phyloP scores from a whole-genome alignment of 164 flowering plant species.

The Magnolia sinica region DNA sequence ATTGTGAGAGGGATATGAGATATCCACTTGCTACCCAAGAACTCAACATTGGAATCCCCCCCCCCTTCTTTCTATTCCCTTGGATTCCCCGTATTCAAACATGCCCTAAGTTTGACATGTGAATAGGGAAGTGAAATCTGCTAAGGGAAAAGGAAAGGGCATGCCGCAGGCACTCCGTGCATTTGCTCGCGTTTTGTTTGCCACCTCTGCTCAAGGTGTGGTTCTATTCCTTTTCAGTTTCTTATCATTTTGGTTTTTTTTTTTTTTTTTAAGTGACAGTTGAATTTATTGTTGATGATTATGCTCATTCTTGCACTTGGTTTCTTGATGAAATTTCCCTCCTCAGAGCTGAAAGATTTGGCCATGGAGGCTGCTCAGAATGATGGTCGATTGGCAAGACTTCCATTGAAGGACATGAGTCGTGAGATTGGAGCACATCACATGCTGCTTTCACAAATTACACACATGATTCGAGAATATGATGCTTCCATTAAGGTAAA shows the following conservation, averaged over 20 bases:
- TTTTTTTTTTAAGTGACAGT: background rate
- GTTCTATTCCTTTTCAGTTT: too few species aligned
- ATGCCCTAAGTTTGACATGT: background rate
- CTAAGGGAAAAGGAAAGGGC: slow-evolving; percentile 70
- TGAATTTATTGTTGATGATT: background rate
- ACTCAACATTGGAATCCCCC: too few species aligned
- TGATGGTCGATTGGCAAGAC: slow-evolving; percentile 83
- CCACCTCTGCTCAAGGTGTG: slow-evolving; percentile 53
- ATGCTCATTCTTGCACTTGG: background rate
- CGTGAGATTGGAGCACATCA: slow-evolving; percentile 68
- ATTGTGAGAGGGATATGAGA: too few species aligned
- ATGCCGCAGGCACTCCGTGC: slow-evolving; percentile 88
- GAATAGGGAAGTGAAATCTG: slow-evolving; percentile 65
- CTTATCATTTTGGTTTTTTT: slow-evolving; percentile 2
- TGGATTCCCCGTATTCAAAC: too few species aligned
- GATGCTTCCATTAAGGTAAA: slow-evolving; percentile 51
- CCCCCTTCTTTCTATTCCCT: background rate
- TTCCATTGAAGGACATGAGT: slow-evolving; percentile 41
- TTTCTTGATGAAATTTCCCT: slow-evolving; percentile 3
- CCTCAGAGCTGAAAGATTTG: slow-evolving; percentile 57
- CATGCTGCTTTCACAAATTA: slow-evolving; percentile 37
- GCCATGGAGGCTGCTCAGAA: slow-evolving; percentile 53
- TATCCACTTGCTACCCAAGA: too few species aligned
- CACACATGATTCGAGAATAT: slow-evolving; percentile 40
- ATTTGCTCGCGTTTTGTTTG: slow-evolving; percentile 64